Conservation (phyloP, 2,329 filamentous ascomycete species). For the Colletotrichum sp. region DNA sequence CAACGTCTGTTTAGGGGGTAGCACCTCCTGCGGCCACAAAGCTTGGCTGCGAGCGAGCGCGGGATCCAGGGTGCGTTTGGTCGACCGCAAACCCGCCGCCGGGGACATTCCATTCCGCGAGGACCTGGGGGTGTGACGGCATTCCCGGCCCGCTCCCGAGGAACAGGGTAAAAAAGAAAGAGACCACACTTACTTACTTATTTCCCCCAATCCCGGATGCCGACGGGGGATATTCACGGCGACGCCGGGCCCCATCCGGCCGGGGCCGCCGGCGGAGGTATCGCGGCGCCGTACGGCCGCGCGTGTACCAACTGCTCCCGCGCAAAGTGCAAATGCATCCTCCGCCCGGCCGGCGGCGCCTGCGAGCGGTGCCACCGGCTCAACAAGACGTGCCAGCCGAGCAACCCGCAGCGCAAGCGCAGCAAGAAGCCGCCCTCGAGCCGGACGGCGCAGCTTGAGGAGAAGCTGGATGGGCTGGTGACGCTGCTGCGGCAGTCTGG, state of each 20-base stretch:
- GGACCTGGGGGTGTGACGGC: background rate
- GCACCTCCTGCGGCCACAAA: background rate
- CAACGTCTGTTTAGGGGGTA: background rate
- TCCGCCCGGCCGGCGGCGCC: constrained; percentile 28
- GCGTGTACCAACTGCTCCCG: constrained; percentile 46
- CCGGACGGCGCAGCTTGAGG: constrained; percentile 27
- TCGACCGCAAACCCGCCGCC: background rate
- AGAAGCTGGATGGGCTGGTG: constrained; percentile 33
- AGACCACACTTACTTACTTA: background rate
- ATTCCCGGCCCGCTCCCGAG: background rate
- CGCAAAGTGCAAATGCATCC: constrained; percentile 51
- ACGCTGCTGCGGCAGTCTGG: constrained; percentile 27
- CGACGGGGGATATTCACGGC: background rate
- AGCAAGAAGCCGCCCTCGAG: constrained; percentile 22
- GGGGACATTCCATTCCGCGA: background rate
- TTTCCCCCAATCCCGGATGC: constrained; percentile 1
- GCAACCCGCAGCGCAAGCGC: constrained; percentile 36
- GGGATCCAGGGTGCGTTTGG: background rate
- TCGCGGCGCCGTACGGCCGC: constrained; percentile 42
- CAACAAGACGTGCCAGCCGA: constrained; percentile 43
- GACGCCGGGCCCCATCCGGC: constrained; percentile 9
- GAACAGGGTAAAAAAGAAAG: background rate
- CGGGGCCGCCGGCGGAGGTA: background rate
- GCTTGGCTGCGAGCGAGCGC: background rate
- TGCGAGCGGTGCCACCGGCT: constrained; percentile 48